A percentile compares a stretch with the other conserved stretches of the same genome.
Evolutionary conservation across 2,329 filamentous ascomycete genomes (phyloP).

Genomic region (Passalora sequoiae): DNA sequence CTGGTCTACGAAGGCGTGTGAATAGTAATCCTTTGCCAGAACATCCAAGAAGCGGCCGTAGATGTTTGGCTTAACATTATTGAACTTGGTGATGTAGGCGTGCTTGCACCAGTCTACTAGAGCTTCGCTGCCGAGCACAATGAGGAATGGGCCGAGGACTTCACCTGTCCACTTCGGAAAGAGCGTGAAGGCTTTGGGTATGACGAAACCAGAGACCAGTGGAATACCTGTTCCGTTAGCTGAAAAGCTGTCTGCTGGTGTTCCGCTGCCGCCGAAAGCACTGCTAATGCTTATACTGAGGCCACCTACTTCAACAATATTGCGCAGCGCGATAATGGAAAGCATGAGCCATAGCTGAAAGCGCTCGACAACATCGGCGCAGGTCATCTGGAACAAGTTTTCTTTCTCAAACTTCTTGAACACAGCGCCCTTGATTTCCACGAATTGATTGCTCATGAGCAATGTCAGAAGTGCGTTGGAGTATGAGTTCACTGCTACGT

Average conservation of each 20-base stretch:
- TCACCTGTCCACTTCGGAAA: constrained; percentile 83
- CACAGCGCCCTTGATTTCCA: constrained; percentile 96
- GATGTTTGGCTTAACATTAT: constrained; percentile 86
- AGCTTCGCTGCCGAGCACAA: constrained; percentile 95
- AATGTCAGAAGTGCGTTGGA: constrained; percentile 91
- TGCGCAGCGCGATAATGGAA: constrained; percentile 89
- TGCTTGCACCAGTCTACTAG: constrained; percentile 96
- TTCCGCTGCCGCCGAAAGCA: constrained; percentile 17
- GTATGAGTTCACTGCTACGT: constrained; percentile 97
- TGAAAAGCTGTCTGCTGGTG: constrained; percentile 26
- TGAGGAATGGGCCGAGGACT: constrained; percentile 83
- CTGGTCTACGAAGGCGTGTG: constrained; percentile 86
- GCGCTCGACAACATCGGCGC: constrained; percentile 91
- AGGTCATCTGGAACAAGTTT: constrained; percentile 92
- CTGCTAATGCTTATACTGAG: constrained; percentile 51
- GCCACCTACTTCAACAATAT: constrained; percentile 91
- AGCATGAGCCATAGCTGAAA: constrained; percentile 98
- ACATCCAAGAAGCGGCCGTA: constrained; percentile 90
- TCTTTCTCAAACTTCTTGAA: constrained; percentile 99
- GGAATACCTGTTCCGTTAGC: constrained; percentile 45
- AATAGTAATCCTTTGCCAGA: constrained; percentile 95
- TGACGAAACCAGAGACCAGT: constrained; percentile 62
- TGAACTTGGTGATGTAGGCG: constrained; percentile 97
- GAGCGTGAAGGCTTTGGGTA: constrained; percentile 86
- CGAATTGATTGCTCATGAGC: constrained; percentile 93